Conservation (phyloP, 1,284 basidiomycete genomes). For the Malassezia dermatis region DNA sequence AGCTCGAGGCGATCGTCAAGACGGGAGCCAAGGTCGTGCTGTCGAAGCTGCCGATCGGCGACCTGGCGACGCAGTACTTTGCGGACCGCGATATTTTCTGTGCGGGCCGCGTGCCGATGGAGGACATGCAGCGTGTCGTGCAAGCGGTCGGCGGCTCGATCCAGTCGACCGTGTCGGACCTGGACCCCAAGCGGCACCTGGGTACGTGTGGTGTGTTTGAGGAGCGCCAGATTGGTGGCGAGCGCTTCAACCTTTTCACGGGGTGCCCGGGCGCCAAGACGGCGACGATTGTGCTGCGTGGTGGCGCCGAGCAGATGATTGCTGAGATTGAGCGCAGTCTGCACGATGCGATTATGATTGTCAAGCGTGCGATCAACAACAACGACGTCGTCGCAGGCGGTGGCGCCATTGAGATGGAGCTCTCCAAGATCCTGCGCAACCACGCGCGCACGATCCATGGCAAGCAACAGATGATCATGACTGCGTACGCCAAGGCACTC, state of each 20-base stretch:
- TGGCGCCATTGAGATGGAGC: slow-evolving; percentile 97
- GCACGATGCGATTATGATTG: slow-evolving; percentile 99
- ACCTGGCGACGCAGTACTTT: slow-evolving; percentile 98
- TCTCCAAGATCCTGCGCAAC: slow-evolving; percentile 82
- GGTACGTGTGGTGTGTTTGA: slow-evolving; percentile 85
- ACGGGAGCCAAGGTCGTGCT: slow-evolving; percentile 96
- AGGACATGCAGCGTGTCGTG: slow-evolving; percentile 83
- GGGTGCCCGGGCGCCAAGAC: slow-evolving; percentile 91
- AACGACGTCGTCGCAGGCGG: slow-evolving; percentile 94
- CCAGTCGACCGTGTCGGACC: slow-evolving; percentile 91
- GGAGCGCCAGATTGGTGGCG: slow-evolving; percentile 90
- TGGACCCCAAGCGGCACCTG: slow-evolving; percentile 68
- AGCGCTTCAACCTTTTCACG: slow-evolving; percentile 93
- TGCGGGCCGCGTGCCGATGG: slow-evolving; percentile 83
- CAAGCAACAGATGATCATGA: slow-evolving; percentile 87
- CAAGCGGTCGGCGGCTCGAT: slow-evolving; percentile 90
- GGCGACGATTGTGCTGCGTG: slow-evolving; percentile 87
- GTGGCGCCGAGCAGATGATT: slow-evolving; percentile 97
- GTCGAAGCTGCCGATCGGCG: slow-evolving; percentile 95
- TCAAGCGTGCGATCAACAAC: slow-evolving; percentile 90
- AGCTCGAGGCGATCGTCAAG: slow-evolving; percentile 88
- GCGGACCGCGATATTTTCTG: slow-evolving; percentile 99
- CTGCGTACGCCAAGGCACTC: slow-evolving; percentile 90
- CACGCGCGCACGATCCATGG: slow-evolving; percentile 86
- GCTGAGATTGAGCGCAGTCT: slow-evolving; percentile 94